phyloP scores from a whole-genome alignment of 371 early-diverging fungal genomes.

The Phascolomyces articulosus region DNA sequence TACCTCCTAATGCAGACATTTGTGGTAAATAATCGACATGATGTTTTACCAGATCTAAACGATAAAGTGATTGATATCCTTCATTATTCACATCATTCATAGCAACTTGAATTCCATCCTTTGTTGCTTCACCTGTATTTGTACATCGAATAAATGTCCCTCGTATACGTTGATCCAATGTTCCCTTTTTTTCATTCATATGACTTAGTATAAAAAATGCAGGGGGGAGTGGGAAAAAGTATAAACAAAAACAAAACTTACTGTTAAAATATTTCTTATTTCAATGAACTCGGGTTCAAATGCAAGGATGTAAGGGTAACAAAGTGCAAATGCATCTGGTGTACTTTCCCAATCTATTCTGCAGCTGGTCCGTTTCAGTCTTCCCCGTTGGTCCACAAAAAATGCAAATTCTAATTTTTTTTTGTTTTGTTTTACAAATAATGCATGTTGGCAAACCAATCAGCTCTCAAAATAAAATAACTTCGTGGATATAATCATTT shows the following conservation, averaged over 20 bases:
- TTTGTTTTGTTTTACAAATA: too few relatives aligned
- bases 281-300: slow-evolving; percentile 90
- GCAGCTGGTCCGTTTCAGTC: slow-evolving; percentile 30
- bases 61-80: slow-evolving; percentile 42
- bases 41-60: slow-evolving; percentile 23
- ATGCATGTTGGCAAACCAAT: too few relatives aligned
- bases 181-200: slow-evolving; percentile 25
- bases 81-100: slow-evolving; percentile 50
- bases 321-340: slow-evolving; percentile 64
- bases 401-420: slow-evolving; percentile 83
- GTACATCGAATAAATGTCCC: slow-evolving; percentile 46
- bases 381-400: slow-evolving; percentile 77
- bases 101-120: slow-evolving; percentile 34
- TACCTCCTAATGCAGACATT: neutral
- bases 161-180: slow-evolving; percentile 40
- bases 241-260: too few relatives aligned
- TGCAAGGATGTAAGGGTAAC: slow-evolving; percentile 85
- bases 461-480: too few relatives aligned
- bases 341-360: slow-evolving; percentile 54
- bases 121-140: slow-evolving; percentile 7
- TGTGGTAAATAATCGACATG: slow-evolving; percentile 14
- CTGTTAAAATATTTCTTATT: slow-evolving; percentile 81
- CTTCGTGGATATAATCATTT: too few relatives aligned
- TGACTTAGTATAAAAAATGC: neutral
- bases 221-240: too few relatives aligned